Evolutionary conservation across 1,284 basidiomycete species (phyloP), one percentile per base, ranked within the genome.

Genomic region (Paramarasmius palmivorus): DNA sequence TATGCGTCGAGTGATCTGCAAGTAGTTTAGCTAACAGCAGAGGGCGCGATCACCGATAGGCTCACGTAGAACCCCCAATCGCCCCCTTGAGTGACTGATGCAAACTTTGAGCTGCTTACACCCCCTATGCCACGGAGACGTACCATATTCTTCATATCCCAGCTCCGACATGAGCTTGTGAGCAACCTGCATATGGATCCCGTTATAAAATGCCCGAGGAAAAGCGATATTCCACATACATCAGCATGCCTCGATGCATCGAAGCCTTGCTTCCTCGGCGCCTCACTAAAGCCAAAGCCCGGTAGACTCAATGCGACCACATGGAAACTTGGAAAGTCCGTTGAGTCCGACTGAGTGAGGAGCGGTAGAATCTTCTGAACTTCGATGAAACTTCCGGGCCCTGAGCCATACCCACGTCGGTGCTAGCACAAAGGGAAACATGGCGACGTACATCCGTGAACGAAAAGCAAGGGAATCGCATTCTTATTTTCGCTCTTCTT

Each of bases 91-190:
- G 74, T 74, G 17, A 78, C 79, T 82, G 57, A 1, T 50, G 5
- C 25, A 8, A 39, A 56, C 29, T 3, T n/a, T 46, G 40, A n/a
- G 23, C 17, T 25, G 42, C 19, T 17, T 9, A 38, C 4, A 34
- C 26, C 7, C 25, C 32, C 41, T 17, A 46, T 45, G 3, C 10
- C 6, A 8, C 22, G 34, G 19, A 7, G 15, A 59, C 69, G 32
- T 55, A 76, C 81, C 78, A 65, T 83, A 83, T 63, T 81, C 69
- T 29, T 72, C 61, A 54, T 83, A 83, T 3, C 81, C 80, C 22
- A 83, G 63, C 0, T 73, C 65, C 2, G 79, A 57, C 81, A 82
- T 82, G 35, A 83, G 56, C 56, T 81, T 83, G 50, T 82, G 68
- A 10, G 71, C 68, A 8, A 76, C 62, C 76, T 77, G 53, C 15